Base-by-base conservation (phyloP, 768 basidiomycete genomes). In the Mrakia gelida region DNA sequence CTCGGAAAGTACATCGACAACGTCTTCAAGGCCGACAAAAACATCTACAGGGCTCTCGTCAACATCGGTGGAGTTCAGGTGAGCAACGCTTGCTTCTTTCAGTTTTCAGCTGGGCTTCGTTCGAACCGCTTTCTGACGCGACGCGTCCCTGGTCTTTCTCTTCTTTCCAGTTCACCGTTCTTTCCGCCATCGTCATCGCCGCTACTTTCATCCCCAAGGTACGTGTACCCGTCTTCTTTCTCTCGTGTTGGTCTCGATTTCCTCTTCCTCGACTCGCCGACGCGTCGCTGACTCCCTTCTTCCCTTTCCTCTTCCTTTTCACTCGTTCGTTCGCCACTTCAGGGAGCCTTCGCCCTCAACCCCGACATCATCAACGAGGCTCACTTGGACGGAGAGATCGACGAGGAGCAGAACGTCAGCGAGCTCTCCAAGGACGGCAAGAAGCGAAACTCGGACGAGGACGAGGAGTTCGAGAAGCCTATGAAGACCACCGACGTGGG, bases 1-100 rank as follows among this genome's bases (percentile, higher is more conserved):
- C 81, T 84, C 62, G 83, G 83, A 59, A 81, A 80, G 21, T 81
- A 81, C 79, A 80, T 84, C 67, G 83, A 84, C 79, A 68, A 65
- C 54, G 75, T 79, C 59, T 79, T 81, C 79, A 76, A 65, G 3
- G 34, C n/a, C 1, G 77, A 78, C 62, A 59, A 71, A 15, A 79
- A 78, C 68, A 79, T 83, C 56, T 61, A 75, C 28, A 56, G 75
- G 21, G 78, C 81, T 0, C 80, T 83, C 62, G 73, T 61, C 49
- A 73, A 77, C n/a, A 78, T 83, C 45, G 79, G 80, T 30, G 74
- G 80, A 23, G 65, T 71, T 16, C 65, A 75, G 38, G 54, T 68
- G 38, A 65, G 43, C 16, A 52, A 21, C 9, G 4, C 49, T 49
- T 49, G n/a, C 45, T 13, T 45, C 49, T 18, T 52, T 52, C 45